Evolutionary conservation across 768 basidiomycete species (phyloP), one percentile per base, ranked within the genome.

Genomic region (Boletus fagicola): DNA sequence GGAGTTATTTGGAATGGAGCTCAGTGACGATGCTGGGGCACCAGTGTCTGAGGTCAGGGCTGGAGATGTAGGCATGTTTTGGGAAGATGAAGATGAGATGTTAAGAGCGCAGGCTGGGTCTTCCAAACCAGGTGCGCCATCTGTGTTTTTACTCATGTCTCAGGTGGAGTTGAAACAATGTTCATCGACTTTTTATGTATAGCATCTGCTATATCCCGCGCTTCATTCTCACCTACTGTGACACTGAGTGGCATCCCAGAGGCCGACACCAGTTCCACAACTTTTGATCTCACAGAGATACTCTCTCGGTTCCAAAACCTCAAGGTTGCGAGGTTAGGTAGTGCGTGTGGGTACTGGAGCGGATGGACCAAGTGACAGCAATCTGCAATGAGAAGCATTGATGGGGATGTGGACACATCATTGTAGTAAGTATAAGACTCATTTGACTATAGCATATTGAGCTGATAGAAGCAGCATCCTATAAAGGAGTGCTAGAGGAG

Each of bases 321-420:
- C 30, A 73, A 80, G 24, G 73, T 74, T 10, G 60, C 65, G 28
- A 67, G 79, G 51, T 69, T 80, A 64, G 78, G 79, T 2, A 72
- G 76, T 39, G 69, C 72, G 5, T 76, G 76, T 13, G 74, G 71
- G 1, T 80, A 78, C 53, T 79, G 79, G 78, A 50, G 69, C 12
- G n/a, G n/a, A n/a, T n/a, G n/a, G n/a, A n/a, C n/a, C n/a, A n/a
- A n/a, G n/a, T n/a, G n/a, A n/a, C n/a, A n/a, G n/a, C n/a, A n/a
- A n/a, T n/a, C n/a, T n/a, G n/a, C n/a, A n/a, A n/a, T n/a, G n/a
- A n/a, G n/a, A n/a, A n/a, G n/a, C n/a, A n/a, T n/a, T n/a, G n/a
- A n/a, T n/a, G n/a, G n/a, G n/a, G n/a, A n/a, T n/a, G 53, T n/a
- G n/a, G n/a, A n/a, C n/a, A n/a, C n/a, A n/a, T n/a, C n/a, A n/a